Base-by-base conservation (phyloP, 306 rosid genomes). In the Castanea crenata region DNA sequence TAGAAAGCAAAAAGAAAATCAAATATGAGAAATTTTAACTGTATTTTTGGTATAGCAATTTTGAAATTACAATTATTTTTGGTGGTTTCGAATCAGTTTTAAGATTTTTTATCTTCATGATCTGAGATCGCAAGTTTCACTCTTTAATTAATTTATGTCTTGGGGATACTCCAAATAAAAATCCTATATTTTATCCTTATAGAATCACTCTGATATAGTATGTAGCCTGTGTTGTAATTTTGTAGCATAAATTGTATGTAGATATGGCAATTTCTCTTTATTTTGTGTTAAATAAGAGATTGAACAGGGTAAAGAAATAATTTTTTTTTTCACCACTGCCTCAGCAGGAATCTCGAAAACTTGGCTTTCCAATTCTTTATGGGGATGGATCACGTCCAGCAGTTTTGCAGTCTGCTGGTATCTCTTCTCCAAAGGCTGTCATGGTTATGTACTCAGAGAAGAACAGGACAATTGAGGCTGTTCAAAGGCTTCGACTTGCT, bases 381-480 rank as follows among this genome's bases (percentile, higher is more conserved):
- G 99, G 99, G 78, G 99, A 96, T 69, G 99, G 99, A 78, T 96
- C 99, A 13, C 86, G 96, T 54, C 90, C 98, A 25, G 84, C 89
- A 15, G 99, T 96, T 83, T 90, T 96, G 79, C 90, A 90, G 55
- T 91, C 99, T 79, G 99, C 99, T 12, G 99, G 99, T 76, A 89
- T 96, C 82, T 69, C 86, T 57, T 93, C 92, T 46, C 99, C 99
- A 5, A 96, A 96, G 87, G 99, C 98, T 84, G 91, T 96, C 64
- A 90, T 96, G 98, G 86, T 96, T 82, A 91, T 96, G 98, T 91
- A 90, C 84, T 88, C 92, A 6, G 92, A 85, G 32, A 91, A 86
- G 84, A 61, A 81, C 78, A 88, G 77, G 81, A 81, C 97, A 70
- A 44, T 78, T 55, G 97, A 93, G 74, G 93, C 98, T 67, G 96